These are phyloP conservation scores for Cubamyces sp. DNA, from an alignment of 768 basidiomycete species.

Conservation along the genomic window DNA sequence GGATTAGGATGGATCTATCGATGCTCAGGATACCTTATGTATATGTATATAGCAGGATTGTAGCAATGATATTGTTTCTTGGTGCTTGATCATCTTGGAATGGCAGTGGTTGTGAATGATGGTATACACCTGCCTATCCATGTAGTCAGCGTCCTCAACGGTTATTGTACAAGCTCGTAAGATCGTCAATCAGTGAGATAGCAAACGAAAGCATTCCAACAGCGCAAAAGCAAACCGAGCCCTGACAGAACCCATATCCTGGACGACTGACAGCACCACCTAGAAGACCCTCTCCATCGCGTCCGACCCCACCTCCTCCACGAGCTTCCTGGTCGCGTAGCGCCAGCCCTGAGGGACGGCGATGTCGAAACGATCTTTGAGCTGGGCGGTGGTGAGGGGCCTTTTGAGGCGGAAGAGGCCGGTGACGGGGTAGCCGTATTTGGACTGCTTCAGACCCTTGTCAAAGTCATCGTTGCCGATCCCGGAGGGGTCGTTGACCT, in stretches of 20 bases:
- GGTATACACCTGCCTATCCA: background rate
- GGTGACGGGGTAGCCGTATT: slow-evolving; percentile 38
- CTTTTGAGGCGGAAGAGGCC: slow-evolving; percentile 34
- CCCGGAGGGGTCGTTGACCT: slow-evolving; percentile 37
- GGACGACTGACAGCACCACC: too few relatives aligned
- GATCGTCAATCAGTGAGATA: background rate
- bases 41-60: too few relatives aligned
- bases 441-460: slow-evolving; percentile 34
- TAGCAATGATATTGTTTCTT: too few relatives aligned
- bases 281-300: slow-evolving; percentile 36
- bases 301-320: slow-evolving; percentile 32
- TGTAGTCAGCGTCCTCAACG: background rate
- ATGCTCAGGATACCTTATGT: too few relatives aligned
- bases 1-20: too few relatives aligned
- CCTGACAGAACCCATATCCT: too few relatives aligned
- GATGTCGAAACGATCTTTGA: slow-evolving; percentile 34
- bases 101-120: too few relatives aligned
- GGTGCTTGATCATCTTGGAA: too few relatives aligned
- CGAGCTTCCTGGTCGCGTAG: slow-evolving; percentile 34
- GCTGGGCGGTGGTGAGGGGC: slow-evolving; percentile 26
- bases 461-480: slow-evolving; percentile 44
- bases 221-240: background rate
- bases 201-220: background rate
- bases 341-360: slow-evolving; percentile 30
- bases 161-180: background rate